phyloP scores from a whole-genome alignment of 202 grass and related monocot species.

The Digitaria exilis region DNA sequence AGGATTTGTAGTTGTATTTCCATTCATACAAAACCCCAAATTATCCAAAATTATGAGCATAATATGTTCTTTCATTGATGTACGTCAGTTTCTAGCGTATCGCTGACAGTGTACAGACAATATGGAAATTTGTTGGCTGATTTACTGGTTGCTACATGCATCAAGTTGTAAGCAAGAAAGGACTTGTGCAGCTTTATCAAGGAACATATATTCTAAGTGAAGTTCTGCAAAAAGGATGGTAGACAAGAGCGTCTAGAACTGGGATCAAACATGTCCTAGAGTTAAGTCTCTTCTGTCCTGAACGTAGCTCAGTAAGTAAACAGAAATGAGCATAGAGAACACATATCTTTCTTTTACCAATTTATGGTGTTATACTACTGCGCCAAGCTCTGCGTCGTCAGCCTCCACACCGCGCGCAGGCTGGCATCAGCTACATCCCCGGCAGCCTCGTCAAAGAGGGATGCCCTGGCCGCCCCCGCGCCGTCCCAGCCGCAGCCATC shows the following conservation, averaged over 20 bases:
- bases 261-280: background rate
- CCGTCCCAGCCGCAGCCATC: no score
- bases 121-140: background rate
- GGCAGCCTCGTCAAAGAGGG: no score
- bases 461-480: no score
- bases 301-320: background rate
- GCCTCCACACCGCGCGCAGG: no score
- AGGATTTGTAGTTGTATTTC: background rate
- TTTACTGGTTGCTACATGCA: constrained; percentile 1
- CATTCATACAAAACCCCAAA: background rate
- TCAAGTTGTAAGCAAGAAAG: background rate
- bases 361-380: background rate
- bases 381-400: no score
- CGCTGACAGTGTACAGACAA: background rate
- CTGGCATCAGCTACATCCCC: no score
- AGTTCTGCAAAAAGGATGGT: background rate
- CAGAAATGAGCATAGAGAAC: no score
- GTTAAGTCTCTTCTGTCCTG: background rate
- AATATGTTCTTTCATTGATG: background rate
- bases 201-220: background rate
- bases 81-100: background rate
- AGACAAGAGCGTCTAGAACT: background rate
- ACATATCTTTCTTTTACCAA: background rate
- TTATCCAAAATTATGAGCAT: background rate
- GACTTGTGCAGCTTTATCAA: background rate